These are phyloP conservation scores for Vitis riparia DNA, from an alignment of 164 flowering plant species.

Conservation along the genomic window DNA sequence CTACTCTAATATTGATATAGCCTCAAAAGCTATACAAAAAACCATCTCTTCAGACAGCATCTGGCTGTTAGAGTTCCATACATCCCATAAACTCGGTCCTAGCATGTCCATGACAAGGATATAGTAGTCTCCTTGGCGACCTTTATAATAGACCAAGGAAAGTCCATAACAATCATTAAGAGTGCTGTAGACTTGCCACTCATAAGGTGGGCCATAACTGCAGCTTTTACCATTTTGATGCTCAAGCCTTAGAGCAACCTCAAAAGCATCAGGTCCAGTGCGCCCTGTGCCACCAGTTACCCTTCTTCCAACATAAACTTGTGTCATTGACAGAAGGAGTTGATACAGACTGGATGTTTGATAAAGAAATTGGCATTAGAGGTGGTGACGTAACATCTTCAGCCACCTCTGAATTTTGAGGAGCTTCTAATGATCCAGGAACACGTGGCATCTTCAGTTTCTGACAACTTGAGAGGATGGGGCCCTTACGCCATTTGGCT, in stretches of 20 bases:
- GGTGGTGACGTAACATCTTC: constrained; percentile 48
- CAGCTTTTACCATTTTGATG: constrained; percentile 56
- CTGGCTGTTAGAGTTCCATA: no score
- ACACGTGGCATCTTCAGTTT: no score
- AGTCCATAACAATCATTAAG: constrained; percentile 60
- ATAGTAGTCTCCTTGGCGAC: constrained; percentile 57
- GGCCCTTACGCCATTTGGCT: no score
- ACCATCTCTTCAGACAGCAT: no score
- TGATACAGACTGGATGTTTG: constrained; percentile 18
- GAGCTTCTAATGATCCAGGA: constrained; percentile 12
- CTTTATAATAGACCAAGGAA: constrained; percentile 55
- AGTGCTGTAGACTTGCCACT: constrained; percentile 66
- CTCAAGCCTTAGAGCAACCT: constrained; percentile 66
- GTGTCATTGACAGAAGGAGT: constrained; percentile 12
- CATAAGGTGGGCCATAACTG: constrained; percentile 54
- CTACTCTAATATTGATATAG: no score
- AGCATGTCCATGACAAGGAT: constrained; percentile 11
- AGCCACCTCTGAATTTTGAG: constrained; percentile 9
- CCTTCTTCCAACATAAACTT: constrained; percentile 59
- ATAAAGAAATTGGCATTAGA: constrained; percentile 32
- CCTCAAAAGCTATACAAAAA: no score
- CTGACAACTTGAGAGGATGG: no score
- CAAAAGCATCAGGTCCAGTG: constrained; percentile 46
- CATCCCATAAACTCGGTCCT: no score
- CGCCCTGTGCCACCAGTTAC: constrained; percentile 34